Base-by-base conservation (phyloP, 2,329 filamentous ascomycete genomes). In the Xylogone sp. region DNA sequence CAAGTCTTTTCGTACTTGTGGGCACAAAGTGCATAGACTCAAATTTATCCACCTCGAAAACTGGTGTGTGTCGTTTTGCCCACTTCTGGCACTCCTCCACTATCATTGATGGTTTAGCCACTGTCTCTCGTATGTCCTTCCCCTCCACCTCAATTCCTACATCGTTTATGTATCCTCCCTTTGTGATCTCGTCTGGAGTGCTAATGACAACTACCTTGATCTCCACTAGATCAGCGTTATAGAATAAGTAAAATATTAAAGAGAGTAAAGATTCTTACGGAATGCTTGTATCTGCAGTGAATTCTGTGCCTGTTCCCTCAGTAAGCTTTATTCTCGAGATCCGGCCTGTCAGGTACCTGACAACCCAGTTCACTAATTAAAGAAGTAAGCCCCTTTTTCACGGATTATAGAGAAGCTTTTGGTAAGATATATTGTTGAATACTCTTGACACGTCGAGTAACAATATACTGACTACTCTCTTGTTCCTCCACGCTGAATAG, bases 181-280 rank as follows among this genome's bases (percentile, higher is more conserved):
- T n/a, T n/a, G n/a, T n/a, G n/a, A n/a, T n/a, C n/a, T n/a, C n/a
- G n/a, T n/a, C n/a, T n/a, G n/a, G n/a, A n/a, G n/a, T n/a, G n/a
- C n/a, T n/a, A n/a, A n/a, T n/a, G n/a, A n/a, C n/a, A 3, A 56
- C 49, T 5, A 46, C 49, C 19, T 56, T 49, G 46, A 29, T 34
- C 21, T 62, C 55, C 8, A 62, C 50, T n/a, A 62, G 49, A 21
- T 61, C 58, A 0, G 57, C 49, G 27, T 62, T 65, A 55, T 60
- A 66, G 59, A 66, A 60, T 9, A 65, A 46, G 45, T 57, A 64
- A 10, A 65, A 57, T 43, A 64, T 61, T 29, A 55, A 61, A 27
- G 57, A 65, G 48, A 65, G 34, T 7, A 53, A 58, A 7, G 59
- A 55, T 31, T 46, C 50, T 48, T 55, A 46, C 7, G 50, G 53